These are phyloP conservation scores for Polyporus tsugae DNA, from an alignment of 1,284 basidiomycete genomes.

Conservation along the genomic window DNA sequence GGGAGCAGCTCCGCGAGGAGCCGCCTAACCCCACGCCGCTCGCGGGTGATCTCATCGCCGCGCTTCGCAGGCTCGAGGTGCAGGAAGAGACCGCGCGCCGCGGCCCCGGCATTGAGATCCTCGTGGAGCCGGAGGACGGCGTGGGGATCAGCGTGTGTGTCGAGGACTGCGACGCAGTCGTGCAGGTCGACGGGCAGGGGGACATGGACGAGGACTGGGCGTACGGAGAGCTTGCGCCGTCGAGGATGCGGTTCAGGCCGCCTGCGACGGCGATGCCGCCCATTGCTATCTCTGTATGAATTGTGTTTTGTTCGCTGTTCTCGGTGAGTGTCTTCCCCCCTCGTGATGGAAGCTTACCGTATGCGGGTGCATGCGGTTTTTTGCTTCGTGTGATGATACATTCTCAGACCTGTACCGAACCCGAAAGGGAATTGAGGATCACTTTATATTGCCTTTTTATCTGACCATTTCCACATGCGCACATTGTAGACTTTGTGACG, in stretches of 20 bases:
- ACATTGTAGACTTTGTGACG: not conserved
- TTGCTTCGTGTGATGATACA: slow-evolving; percentile 44
- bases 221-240: slow-evolving; percentile 64
- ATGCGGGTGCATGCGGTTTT: slow-evolving; percentile 2
- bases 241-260: slow-evolving; percentile 58
- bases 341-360: slow-evolving; percentile 8
- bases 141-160: slow-evolving; percentile 79
- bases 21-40: slow-evolving; percentile 90
- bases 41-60: slow-evolving; percentile 89
- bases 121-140: slow-evolving; percentile 73
- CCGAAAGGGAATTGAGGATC: slow-evolving; percentile 44
- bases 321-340: slow-evolving; percentile 32
- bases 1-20: slow-evolving; percentile 93
- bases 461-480: slow-evolving; percentile 38
- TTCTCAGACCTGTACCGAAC: slow-evolving; percentile 59
- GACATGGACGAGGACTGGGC: slow-evolving; percentile 58
- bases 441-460: slow-evolving; percentile 49
- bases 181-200: slow-evolving; percentile 32
- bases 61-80: slow-evolving; percentile 71
- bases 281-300: slow-evolving; percentile 37
- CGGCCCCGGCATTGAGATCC: slow-evolving; percentile 55
- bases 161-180: slow-evolving; percentile 60
- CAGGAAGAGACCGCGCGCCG: slow-evolving; percentile 48
- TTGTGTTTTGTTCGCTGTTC: slow-evolving; percentile 12
- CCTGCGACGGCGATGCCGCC: slow-evolving; percentile 58